These are phyloP conservation scores for Trichaptum fuscoviolaceum DNA, from an alignment of 768 basidiomycete genomes.

Conservation along the genomic window DNA sequence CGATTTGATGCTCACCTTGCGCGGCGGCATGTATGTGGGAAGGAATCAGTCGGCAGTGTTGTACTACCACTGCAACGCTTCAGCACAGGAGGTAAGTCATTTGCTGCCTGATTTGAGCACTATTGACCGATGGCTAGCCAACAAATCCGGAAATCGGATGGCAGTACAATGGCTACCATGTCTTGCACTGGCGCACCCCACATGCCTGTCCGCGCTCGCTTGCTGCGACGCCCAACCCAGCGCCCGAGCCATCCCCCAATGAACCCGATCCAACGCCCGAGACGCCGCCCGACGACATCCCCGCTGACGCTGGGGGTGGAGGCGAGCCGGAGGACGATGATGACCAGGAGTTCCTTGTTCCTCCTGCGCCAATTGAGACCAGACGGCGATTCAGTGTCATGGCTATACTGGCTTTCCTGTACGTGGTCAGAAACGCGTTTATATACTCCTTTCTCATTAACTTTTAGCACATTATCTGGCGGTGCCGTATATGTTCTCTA, in stretches of 20 bases:
- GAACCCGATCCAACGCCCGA: background rate
- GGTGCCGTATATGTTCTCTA: background rate
- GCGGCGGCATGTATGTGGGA: background rate
- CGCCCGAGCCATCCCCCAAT: background rate
- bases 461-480: background rate
- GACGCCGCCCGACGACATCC: background rate
- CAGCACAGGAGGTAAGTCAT: background rate
- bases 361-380: background rate
- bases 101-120: background rate
- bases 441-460: background rate
- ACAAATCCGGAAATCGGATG: background rate
- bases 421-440: background rate
- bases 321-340: background rate
- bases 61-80: background rate
- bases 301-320: background rate
- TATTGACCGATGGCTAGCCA: background rate
- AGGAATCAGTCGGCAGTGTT: background rate
- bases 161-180: background rate
- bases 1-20: background rate
- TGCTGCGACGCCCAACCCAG: background rate
- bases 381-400: background rate
- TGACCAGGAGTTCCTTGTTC: background rate
- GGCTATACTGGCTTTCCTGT: background rate
- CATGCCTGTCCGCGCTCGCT: background rate
- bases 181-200: background rate